Conservation (phyloP, 768 basidiomycete species). For the Crepidotus variabilis region DNA sequence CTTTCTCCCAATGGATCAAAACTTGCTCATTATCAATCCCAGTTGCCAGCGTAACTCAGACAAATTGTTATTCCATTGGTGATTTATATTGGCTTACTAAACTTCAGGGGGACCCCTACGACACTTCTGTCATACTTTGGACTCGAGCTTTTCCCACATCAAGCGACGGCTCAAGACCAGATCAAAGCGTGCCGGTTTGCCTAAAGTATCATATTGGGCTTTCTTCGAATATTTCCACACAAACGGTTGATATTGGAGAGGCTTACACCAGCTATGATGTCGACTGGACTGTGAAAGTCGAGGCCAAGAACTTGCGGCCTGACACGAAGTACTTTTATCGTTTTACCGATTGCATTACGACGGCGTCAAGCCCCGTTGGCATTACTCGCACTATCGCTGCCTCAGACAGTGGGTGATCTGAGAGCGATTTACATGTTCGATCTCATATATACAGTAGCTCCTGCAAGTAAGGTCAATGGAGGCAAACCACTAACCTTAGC, state of each 20-base stretch:
- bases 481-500: slow-evolving; percentile 51
- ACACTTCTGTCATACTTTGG: slow-evolving; percentile 53
- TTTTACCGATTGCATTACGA: slow-evolving; percentile 52
- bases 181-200: slow-evolving; percentile 49
- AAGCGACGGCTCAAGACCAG: slow-evolving; percentile 28
- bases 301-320: slow-evolving; percentile 44
- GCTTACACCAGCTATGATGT: slow-evolving; percentile 57
- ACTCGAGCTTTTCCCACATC: slow-evolving; percentile 45
- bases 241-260: slow-evolving; percentile 37
- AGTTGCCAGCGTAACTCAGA: slow-evolving; percentile 43
- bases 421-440: not conserved
- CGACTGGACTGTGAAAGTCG: slow-evolving; percentile 59
- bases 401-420: slow-evolving; percentile 34
- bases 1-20: not conserved
- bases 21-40: not conserved
- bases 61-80: not conserved
- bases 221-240: slow-evolving; percentile 29
- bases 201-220: slow-evolving; percentile 42
- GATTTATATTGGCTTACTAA: not conserved
- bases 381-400: slow-evolving; percentile 46
- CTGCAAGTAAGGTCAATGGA: slow-evolving; percentile 44
- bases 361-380: slow-evolving; percentile 42
- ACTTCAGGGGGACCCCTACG: slow-evolving; percentile 49
- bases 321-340: slow-evolving; percentile 55
- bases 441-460: slow-evolving; percentile 27